A percentile compares a stretch with the other conserved stretches of the same genome.
Evolutionary conservation across 805 yeast genomes (phyloP).

Genomic region (Candida insectalens): DNA sequence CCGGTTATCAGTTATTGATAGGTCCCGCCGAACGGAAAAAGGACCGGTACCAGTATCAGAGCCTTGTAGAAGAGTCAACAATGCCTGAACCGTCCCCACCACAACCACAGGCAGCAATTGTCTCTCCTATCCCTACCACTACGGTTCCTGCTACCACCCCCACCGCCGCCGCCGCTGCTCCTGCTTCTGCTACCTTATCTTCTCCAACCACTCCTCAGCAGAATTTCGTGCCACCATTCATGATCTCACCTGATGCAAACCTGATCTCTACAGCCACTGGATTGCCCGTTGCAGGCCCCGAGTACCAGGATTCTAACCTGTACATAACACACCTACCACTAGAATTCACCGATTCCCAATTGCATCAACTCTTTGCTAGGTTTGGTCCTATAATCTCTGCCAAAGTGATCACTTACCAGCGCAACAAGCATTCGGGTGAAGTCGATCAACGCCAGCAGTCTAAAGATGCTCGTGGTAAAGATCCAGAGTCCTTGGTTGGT

Average conservation of each 20-base stretch:
- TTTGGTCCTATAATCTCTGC: constrained; percentile 48
- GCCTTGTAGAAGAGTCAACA: too few relatives aligned
- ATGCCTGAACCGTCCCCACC: too few relatives aligned
- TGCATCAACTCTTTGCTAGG: constrained; percentile 29
- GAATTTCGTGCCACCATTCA: constrained; percentile 10
- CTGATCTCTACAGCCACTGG: constrained; percentile 22
- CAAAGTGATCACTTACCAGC: constrained; percentile 41
- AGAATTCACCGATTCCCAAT: constrained; percentile 44
- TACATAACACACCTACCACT: constrained; percentile 59
- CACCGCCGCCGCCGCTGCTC: background rate
- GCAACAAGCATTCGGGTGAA: constrained; percentile 14
- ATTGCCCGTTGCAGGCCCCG: constrained; percentile 34
- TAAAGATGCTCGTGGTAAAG: constrained; percentile 3
- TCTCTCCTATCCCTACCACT: background rate
- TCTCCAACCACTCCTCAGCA: background rate
- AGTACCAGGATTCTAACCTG: constrained; percentile 60
- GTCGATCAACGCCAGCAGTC: constrained; percentile 4
- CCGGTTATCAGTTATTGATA: constrained; percentile 23
- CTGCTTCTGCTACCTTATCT: background rate
- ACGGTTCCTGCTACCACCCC: background rate
- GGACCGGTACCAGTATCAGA: constrained; percentile 19
- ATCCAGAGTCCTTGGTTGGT: constrained; percentile 8
- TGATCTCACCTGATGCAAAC: constrained; percentile 20
- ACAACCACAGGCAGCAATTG: background rate
- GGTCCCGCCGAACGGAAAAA: constrained; percentile 36